Conservation (phyloP, 2,329 filamentous ascomycete genomes). For the Microdochium bolleyi region DNA sequence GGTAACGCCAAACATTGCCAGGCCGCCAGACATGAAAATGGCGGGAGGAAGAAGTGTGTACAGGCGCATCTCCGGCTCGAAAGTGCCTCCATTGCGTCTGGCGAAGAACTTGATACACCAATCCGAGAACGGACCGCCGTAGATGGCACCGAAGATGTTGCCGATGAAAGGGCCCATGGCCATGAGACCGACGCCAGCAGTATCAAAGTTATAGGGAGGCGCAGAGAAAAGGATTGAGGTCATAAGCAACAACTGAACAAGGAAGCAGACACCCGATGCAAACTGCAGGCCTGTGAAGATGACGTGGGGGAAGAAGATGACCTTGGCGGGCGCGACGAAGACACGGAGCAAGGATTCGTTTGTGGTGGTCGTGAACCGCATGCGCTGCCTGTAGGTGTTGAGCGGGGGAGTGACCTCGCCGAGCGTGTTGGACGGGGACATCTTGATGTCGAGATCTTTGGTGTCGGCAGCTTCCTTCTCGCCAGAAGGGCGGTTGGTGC, state of each 20-base stretch:
- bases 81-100: conserved; percentile 28
- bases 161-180: conserved; percentile 24
- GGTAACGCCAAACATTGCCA: conserved; percentile 30
- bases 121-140: conserved; percentile 29
- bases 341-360: background rate
- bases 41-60: conserved; percentile 17
- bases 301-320: conserved; percentile 25
- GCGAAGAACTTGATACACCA: conserved; percentile 26
- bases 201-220: conserved; percentile 20
- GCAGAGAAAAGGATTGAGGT: conserved; percentile 24
- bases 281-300: conserved; percentile 29
- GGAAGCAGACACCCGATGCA: conserved; percentile 25
- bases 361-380: conserved; percentile 3
- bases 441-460: background rate
- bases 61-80: conserved; percentile 35
- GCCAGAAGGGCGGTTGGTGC: background rate
- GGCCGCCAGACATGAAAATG: conserved; percentile 22
- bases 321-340: background rate
- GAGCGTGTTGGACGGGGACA: background rate
- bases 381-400: conserved; percentile 1
- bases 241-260: conserved; percentile 20
- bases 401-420: background rate
- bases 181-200: conserved; percentile 19
- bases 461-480: background rate
- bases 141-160: conserved; percentile 26